These are phyloP conservation scores for Carallia pectinifolia DNA, from an alignment of 345 rosid species.

Conservation along the genomic window DNA sequence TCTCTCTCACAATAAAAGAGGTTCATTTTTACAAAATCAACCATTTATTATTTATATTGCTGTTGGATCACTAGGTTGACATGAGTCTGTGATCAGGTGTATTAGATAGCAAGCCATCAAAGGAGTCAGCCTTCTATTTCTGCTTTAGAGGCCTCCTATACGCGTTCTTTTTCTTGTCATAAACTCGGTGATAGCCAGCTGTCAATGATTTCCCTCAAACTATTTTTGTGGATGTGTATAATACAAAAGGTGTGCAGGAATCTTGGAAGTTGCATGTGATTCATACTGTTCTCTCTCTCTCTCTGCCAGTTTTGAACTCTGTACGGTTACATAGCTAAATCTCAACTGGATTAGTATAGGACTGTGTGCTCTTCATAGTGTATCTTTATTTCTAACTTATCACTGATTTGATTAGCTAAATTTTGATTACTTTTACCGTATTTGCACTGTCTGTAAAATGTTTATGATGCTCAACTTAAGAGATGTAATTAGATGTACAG, in stretches of 20 bases:
- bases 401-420: no score
- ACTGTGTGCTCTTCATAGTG: no score
- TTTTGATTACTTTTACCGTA: no score
- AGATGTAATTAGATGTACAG: no score
- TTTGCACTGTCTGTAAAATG: no score
- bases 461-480: no score
- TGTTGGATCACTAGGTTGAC: conserved; percentile 22
- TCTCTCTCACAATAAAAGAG: neutral
- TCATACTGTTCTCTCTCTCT: conserved; percentile 1
- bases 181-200: conserved; percentile 21
- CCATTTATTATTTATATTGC: neutral
- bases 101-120: conserved; percentile 19
- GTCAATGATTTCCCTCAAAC: conserved; percentile 18
- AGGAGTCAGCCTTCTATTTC: conserved; percentile 17
- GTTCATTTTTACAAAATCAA: neutral
- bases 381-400: no score
- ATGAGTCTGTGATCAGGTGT: conserved; percentile 27
- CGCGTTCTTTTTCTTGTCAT: conserved; percentile 26
- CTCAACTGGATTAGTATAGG: no score
- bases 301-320: neutral
- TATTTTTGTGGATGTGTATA: conserved; percentile 35
- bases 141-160: conserved; percentile 12
- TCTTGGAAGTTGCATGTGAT: conserved; percentile 22
- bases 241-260: conserved; percentile 29
- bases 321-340: no score